Evolutionary conservation across 2,329 filamentous ascomycete genomes (phyloP).

Genomic region (Aspergillus pseudoviridinutans): DNA sequence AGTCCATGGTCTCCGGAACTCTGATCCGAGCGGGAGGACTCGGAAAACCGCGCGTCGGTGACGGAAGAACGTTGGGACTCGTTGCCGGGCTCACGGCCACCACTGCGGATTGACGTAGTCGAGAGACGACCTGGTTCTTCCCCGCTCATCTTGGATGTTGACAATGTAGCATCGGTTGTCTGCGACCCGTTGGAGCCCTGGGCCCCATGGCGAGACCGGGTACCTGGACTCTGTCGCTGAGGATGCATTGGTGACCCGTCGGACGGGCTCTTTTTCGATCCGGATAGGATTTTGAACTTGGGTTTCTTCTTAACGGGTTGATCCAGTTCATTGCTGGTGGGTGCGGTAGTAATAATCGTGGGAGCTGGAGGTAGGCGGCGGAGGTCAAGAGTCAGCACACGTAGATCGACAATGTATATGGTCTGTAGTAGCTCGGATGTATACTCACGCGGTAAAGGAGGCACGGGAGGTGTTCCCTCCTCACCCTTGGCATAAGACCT

Average conservation of each 20-base stretch:
- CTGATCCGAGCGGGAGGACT: conserved; percentile 85
- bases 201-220: conserved; percentile 17
- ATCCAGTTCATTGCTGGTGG: conserved; percentile 62
- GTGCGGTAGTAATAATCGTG: conserved; percentile 85
- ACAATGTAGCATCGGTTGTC: conserved; percentile 24
- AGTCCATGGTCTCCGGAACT: conserved; percentile 67
- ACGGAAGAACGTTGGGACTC: conserved; percentile 60
- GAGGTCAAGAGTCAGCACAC: conserved; percentile 5
- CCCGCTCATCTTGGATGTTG: conserved; percentile 51
- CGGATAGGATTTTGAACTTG: conserved; percentile 38
- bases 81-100: conserved; percentile 59
- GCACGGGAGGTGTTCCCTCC: conserved; percentile 48
- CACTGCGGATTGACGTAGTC: conserved; percentile 42
- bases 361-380: conserved; percentile 40
- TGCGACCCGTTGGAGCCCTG: conserved; percentile 29
- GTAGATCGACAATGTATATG: conserved; percentile 1
- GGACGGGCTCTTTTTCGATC: conserved; percentile 30
- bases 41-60: conserved; percentile 65
- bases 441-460: conserved; percentile 37
- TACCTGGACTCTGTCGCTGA: conserved; percentile 6
- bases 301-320: conserved; percentile 38
- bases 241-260: conserved; percentile 23
- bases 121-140: conserved; percentile 57
- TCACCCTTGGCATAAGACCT: conserved; percentile 63
- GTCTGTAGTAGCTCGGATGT: neutral